A percentile compares a stretch with the other conserved stretches of the same genome.
These are phyloP conservation scores for Megacollybia platyphylla DNA, from an alignment of 1,284 basidiomycete genomes.

Conservation along the genomic window DNA sequence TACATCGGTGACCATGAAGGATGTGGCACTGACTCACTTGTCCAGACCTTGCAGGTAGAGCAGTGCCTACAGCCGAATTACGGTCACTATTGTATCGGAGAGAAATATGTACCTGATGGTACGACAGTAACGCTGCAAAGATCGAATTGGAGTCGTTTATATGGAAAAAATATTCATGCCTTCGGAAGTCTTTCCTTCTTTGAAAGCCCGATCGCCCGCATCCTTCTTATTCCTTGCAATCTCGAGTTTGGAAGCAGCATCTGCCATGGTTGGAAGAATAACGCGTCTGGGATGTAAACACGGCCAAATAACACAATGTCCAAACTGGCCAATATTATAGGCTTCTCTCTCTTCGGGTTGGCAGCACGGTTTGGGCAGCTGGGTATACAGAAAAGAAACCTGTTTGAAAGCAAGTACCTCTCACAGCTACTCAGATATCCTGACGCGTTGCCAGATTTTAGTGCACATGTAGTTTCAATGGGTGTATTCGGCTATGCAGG, in stretches of 20 bases:
- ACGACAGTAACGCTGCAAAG: slow-evolving; percentile 40
- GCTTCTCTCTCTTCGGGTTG: slow-evolving; percentile 71
- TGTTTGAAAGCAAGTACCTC: slow-evolving; percentile 50
- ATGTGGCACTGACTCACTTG: slow-evolving; percentile 32
- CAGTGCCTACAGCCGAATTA: slow-evolving; percentile 29
- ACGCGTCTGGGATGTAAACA: slow-evolving; percentile 2
- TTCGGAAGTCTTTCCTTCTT: slow-evolving; percentile 42
- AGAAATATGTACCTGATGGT: slow-evolving; percentile 41
- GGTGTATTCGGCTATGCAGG: slow-evolving; percentile 51
- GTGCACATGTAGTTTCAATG: slow-evolving; percentile 55
- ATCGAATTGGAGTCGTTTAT: slow-evolving; percentile 1
- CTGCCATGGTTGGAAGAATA: slow-evolving; percentile 11
- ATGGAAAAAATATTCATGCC: slow-evolving; percentile 27
- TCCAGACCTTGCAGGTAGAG: slow-evolving; percentile 61
- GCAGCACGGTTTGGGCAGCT: slow-evolving; percentile 72
- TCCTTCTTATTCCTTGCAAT: slow-evolving; percentile 61
- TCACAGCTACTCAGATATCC: background rate
- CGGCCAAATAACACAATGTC: slow-evolving; percentile 31
- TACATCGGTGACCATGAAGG: background rate
- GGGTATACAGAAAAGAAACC: slow-evolving; percentile 59
- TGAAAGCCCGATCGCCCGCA: slow-evolving; percentile 65
- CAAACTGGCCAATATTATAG: slow-evolving; percentile 59
- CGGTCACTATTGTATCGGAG: slow-evolving; percentile 1
- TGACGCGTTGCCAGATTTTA: slow-evolving; percentile 32
- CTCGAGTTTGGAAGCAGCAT: slow-evolving; percentile 32